phyloP scores from a whole-genome alignment of 179 eudicot genomes.

The Monotropa hypopitys region DNA sequence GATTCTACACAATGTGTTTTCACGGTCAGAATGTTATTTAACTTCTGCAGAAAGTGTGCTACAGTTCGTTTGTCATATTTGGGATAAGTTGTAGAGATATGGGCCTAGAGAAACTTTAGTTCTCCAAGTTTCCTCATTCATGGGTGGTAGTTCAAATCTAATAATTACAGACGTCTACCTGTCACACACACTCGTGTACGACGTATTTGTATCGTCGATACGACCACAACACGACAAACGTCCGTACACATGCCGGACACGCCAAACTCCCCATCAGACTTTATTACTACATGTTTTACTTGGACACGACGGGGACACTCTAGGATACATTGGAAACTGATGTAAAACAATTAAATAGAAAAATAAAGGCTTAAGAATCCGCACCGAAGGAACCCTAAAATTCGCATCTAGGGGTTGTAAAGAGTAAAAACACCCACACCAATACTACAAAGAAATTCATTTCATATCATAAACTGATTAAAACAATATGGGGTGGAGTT shows the following conservation, averaged over 20 bases:
- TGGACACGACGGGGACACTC: neutral
- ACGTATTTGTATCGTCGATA: neutral
- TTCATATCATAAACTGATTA: no score
- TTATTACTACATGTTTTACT: neutral
- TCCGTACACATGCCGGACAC: neutral
- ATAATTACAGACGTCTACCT: neutral
- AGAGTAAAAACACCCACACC: no score
- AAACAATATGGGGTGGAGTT: no score
- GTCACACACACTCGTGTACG: neutral
- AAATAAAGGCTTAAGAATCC: no score
- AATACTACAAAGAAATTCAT: no score
- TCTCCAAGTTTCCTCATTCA: neutral
- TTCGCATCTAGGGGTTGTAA: no score
- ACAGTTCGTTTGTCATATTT: neutral
- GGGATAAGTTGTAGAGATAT: neutral
- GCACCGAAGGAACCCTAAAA: no score
- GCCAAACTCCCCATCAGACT: neutral
- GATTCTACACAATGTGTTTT: neutral
- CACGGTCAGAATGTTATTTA: neutral
- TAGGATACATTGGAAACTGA: neutral
- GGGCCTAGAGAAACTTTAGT: neutral
- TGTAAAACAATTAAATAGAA: neutral
- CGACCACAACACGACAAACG: neutral
- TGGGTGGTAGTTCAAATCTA: neutral
- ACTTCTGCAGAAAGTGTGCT: neutral